Conservation (phyloP, 176 grass and related monocot species). For the Aegilops tauschii region DNA sequence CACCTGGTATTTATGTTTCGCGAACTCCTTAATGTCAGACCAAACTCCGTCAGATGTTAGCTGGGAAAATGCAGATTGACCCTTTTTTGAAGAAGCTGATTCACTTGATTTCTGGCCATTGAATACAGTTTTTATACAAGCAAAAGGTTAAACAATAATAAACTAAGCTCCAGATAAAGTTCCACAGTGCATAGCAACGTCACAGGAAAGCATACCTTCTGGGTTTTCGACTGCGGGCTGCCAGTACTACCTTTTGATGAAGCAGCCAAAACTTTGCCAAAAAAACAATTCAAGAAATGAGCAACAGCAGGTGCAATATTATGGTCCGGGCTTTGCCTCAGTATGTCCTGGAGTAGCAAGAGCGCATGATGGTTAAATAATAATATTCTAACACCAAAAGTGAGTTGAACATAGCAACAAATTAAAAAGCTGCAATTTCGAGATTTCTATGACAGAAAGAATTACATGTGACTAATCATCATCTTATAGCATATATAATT, state of each 20-base stretch:
- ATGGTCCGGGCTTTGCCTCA: constrained; percentile 81
- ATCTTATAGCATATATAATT: background rate
- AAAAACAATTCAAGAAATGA: constrained; percentile 93
- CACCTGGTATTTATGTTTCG: constrained; percentile 92
- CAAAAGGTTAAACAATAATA: background rate
- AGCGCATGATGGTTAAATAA: constrained; percentile 27
- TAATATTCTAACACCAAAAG: background rate
- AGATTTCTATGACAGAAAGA: background rate
- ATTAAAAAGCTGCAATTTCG: background rate
- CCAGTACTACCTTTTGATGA: constrained; percentile 44
- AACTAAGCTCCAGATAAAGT: background rate
- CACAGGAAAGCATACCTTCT: constrained; percentile 37
- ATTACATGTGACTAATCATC: background rate
- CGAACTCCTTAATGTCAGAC: constrained; percentile 74
- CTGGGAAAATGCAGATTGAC: constrained; percentile 39
- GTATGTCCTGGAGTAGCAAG: constrained; percentile 59
- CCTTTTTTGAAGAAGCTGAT: constrained; percentile 49
- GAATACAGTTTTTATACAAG: background rate
- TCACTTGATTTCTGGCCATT: constrained; percentile 44
- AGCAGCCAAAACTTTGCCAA: constrained; percentile 55
- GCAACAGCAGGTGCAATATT: constrained; percentile 74
- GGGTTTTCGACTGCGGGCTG: constrained; percentile 48
- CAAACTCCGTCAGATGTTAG: constrained; percentile 74
- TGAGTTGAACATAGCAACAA: background rate
- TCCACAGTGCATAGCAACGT: background rate